phyloP scores from a whole-genome alignment of 257 asterid genomes.

The Solanum lycopersicoides region DNA sequence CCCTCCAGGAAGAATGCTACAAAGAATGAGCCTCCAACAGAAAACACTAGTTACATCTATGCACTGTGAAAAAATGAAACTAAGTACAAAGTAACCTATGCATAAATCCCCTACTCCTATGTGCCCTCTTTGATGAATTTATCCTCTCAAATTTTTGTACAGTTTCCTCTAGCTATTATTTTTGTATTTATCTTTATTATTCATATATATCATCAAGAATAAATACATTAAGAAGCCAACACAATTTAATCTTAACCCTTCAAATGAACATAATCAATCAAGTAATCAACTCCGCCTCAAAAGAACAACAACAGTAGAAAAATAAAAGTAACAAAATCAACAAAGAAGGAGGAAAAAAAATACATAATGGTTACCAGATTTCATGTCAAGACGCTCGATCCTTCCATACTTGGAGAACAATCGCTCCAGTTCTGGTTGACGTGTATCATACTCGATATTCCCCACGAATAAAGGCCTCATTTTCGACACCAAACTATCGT shows the following conservation, averaged over 20 bases:
- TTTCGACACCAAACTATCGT: neutral
- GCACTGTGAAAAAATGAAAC: neutral
- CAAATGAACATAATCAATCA: neutral
- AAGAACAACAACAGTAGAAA: neutral
- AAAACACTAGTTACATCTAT: neutral
- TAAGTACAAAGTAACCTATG: neutral
- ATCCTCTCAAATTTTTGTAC: neutral
- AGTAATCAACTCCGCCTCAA: neutral
- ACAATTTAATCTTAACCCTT: neutral
- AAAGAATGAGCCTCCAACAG: neutral
- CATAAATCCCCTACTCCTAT: neutral
- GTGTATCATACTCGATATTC: slow-evolving; percentile 73
- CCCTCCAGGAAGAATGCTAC: neutral
- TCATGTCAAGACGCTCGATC: slow-evolving; percentile 82
- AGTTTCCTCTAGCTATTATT: neutral
- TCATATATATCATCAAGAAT: neutral
- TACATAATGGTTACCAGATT: slow-evolving; percentile 52
- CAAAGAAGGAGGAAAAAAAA: neutral
- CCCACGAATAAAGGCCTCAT: slow-evolving; percentile 85
- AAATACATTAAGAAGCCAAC: neutral
- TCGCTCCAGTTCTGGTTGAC: slow-evolving; percentile 81
- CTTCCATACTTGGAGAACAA: slow-evolving; percentile 74
- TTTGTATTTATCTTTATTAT: neutral
- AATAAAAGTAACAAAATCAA: neutral
- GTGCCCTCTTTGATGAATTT: neutral